These are phyloP conservation scores for Debaryomyces robertsiae DNA, from an alignment of 1,139 yeast species.

Conservation along the genomic window DNA sequence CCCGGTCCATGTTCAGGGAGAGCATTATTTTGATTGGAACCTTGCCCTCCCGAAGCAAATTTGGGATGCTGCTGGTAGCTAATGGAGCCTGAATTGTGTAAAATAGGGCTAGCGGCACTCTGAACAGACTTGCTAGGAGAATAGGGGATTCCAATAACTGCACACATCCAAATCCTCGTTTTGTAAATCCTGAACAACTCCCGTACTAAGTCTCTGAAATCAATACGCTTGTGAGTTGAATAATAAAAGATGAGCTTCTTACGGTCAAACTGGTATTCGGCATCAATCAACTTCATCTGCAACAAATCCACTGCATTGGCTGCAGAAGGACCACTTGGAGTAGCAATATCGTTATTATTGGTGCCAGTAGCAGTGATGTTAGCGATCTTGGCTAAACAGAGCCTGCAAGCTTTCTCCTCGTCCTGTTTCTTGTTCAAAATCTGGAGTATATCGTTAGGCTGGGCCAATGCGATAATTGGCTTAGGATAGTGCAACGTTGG, in stretches of 20 bases:
- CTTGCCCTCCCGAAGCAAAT: slow-evolving; percentile 1
- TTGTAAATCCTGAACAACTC: slow-evolving; percentile 91
- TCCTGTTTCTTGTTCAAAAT: slow-evolving; percentile 62
- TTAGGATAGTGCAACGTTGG: slow-evolving; percentile 64
- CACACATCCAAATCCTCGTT: slow-evolving; percentile 97
- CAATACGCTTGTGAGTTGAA: slow-evolving; percentile 78
- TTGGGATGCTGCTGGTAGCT: neutral
- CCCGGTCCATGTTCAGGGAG: neutral
- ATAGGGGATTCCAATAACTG: slow-evolving; percentile 53
- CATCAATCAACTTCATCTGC: slow-evolving; percentile 59
- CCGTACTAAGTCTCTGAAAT: slow-evolving; percentile 88
- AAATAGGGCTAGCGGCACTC: slow-evolving; percentile 5
- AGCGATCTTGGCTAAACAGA: slow-evolving; percentile 61
- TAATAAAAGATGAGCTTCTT: slow-evolving; percentile 88
- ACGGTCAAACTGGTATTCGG: slow-evolving; percentile 96
- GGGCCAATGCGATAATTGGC: slow-evolving; percentile 72
- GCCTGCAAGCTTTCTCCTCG: slow-evolving; percentile 71
- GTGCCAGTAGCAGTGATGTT: slow-evolving; percentile 25
- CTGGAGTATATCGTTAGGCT: slow-evolving; percentile 60
- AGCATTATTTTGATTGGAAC: slow-evolving; percentile 3
- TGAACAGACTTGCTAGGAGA: slow-evolving; percentile 7
- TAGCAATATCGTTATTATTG: slow-evolving; percentile 7
- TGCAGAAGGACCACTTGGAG: slow-evolving; percentile 11
- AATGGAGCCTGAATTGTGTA: neutral
- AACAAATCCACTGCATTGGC: slow-evolving; percentile 23